Evolutionary conservation across 2,329 filamentous ascomycete genomes (phyloP).

Genomic region (Fusarium sp.): DNA sequence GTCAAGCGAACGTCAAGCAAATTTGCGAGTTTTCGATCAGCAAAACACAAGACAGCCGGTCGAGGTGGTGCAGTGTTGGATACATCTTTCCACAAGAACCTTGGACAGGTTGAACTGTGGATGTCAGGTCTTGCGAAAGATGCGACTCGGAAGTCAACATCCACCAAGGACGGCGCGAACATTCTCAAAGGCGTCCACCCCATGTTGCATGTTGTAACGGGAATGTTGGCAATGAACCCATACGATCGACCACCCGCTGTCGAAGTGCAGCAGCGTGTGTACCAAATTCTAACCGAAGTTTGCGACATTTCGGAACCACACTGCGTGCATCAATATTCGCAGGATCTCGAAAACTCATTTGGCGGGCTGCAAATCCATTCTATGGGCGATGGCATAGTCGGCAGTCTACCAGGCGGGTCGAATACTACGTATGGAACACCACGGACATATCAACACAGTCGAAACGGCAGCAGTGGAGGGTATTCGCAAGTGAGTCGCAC

Average conservation of each 20-base stretch:
- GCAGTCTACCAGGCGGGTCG: conserved; percentile 27
- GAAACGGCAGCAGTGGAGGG: conserved; percentile 52
- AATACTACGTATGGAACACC: conserved; percentile 51
- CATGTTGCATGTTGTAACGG: conserved; percentile 64
- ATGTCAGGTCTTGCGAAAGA: conserved; percentile 71
- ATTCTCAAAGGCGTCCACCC: conserved; percentile 65
- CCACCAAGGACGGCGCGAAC: conserved; percentile 55
- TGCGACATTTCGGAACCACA: conserved; percentile 64
- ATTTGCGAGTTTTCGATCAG: conserved; percentile 74
- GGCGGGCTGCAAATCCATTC: conserved; percentile 41
- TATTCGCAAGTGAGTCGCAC: conserved; percentile 53
- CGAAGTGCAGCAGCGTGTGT: conserved; percentile 65
- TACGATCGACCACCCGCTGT: conserved; percentile 64
- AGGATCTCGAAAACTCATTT: conserved; percentile 49
- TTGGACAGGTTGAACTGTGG: conserved; percentile 77
- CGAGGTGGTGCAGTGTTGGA: conserved; percentile 73
- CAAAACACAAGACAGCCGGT: conserved; percentile 70
- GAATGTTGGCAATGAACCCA: conserved; percentile 67
- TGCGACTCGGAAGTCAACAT: conserved; percentile 60
- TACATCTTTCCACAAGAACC: conserved; percentile 78
- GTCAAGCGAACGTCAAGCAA: conserved; percentile 75
- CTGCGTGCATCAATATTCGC: conserved; percentile 64
- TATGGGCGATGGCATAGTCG: conserved; percentile 20
- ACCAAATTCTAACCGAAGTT: conserved; percentile 63
- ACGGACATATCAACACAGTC: conserved; percentile 47